Evolutionary conservation across 148 eudicot genomes (phyloP), one percentile per base, ranked within the genome.

Genomic region (Rhododendron vialii): DNA sequence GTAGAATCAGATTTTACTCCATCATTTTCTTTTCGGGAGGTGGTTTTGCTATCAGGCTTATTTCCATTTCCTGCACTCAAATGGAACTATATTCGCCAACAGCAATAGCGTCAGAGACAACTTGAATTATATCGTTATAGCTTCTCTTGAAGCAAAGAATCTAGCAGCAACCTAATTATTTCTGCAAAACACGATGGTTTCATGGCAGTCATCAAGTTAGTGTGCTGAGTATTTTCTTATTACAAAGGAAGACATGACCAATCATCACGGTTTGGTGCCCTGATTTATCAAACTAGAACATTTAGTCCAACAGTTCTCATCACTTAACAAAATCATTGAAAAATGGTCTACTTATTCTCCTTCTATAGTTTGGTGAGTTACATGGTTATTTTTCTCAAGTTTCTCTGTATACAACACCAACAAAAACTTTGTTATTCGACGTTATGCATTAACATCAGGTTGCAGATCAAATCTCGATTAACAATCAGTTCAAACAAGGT

Each of bases 401-500:
- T 47, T 15, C 57, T 78, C 36, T 47, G 0, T 3, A 38, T 11
- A 38, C 82, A 24, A 78, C 50, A 11, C 48, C 17, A 76, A 76
- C 3, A 76, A 36, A 82, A 41, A 18, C 47, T 30, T 33, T 63
- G 57, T 24, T 24, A 24, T 22, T 36, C 15, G 10, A 82, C 5
- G 20, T 9, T 3, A 82, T 22, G 3, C 24, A 59, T 10, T 9
- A 57, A 35, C 8, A 18, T 17, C 17, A 35, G 48, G 71, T 82
- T 82, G 84, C 67, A 57, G 61, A 55, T 55, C 61, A 55, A 55
- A 55, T 55, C 22, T 55, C 6, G 22, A 55, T 55, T 69, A 81
- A 35, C 71, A 38, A 59, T 82, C 50, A 82, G 84, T 82, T 63
- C 75, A 82, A 82, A 82, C 75, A 82, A 10, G 53, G 84, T 38